These are phyloP conservation scores for Strobilomyces dryophilus DNA, from an alignment of 768 basidiomycete species.

Conservation along the genomic window DNA sequence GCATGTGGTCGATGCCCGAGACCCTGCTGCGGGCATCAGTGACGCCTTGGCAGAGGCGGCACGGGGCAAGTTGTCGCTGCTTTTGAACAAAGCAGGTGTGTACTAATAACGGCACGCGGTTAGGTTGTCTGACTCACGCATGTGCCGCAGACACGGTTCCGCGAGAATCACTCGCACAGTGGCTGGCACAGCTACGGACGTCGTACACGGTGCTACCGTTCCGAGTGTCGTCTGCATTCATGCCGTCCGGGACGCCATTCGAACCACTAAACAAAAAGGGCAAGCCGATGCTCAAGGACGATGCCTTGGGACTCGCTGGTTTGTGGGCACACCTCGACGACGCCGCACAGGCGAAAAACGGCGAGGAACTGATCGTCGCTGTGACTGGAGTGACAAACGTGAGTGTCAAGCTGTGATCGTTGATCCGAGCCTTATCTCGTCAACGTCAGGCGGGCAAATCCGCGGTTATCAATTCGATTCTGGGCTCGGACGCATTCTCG, in stretches of 20 bases:
- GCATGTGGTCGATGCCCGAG: slow-evolving; percentile 80
- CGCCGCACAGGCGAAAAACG: slow-evolving; percentile 45
- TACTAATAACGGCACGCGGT: slow-evolving; percentile 14
- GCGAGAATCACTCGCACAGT: slow-evolving; percentile 65
- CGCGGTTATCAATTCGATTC: slow-evolving; percentile 76
- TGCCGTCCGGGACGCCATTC: slow-evolving; percentile 38
- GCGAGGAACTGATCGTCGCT: slow-evolving; percentile 58
- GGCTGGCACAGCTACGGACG: slow-evolving; percentile 59
- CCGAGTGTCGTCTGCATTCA: slow-evolving; percentile 64
- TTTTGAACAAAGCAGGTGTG: slow-evolving; percentile 87
- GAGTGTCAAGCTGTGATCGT: slow-evolving; percentile 23
- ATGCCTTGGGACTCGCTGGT: slow-evolving; percentile 59
- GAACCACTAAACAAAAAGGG: slow-evolving; percentile 39
- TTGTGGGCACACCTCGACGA: slow-evolving; percentile 46
- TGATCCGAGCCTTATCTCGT: slow-evolving; percentile 4
- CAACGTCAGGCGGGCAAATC: slow-evolving; percentile 74
- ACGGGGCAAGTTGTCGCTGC: slow-evolving; percentile 50
- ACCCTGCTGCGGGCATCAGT: slow-evolving; percentile 72
- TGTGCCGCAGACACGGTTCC: slow-evolving; percentile 65
- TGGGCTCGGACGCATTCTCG: slow-evolving; percentile 46
- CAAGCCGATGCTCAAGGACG: slow-evolving; percentile 41
- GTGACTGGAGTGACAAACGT: slow-evolving; percentile 86
- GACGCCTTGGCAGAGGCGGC: slow-evolving; percentile 49
- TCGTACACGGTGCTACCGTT: slow-evolving; percentile 67
- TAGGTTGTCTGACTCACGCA: neutral